These are phyloP conservation scores for Phytophthora macrochlamydospora DNA, from an alignment of 352 stramenopile species.

Conservation along the genomic window DNA sequence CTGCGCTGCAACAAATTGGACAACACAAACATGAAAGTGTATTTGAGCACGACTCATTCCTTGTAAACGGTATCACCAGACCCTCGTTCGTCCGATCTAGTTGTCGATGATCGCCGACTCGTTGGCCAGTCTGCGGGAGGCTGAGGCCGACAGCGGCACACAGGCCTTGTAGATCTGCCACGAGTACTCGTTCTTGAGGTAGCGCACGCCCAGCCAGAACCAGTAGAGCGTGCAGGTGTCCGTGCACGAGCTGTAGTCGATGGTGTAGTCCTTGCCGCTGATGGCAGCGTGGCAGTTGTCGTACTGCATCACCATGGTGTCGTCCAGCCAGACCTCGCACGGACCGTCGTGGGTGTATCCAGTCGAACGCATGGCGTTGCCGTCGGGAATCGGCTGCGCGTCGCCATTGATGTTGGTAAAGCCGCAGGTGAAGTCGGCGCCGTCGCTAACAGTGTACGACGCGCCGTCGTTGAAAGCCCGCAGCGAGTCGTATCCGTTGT, in stretches of 20 bases:
- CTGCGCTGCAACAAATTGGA: not conserved
- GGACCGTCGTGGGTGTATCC: conserved; percentile 58
- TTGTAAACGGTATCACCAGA: no score
- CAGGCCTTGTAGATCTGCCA: conserved; percentile 71
- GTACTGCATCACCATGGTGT: conserved; percentile 38
- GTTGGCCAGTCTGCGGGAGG: conserved; percentile 21
- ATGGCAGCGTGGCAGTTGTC: conserved; percentile 42
- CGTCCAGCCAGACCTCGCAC: conserved; percentile 53
- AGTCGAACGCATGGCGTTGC: conserved; percentile 37
- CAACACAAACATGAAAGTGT: not conserved
- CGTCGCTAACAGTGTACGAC: conserved; percentile 40
- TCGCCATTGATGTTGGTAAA: conserved; percentile 32
- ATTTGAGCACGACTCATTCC: no score
- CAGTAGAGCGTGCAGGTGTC: conserved; percentile 42
- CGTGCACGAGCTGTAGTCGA: conserved; percentile 47
- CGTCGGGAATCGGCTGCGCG: conserved; percentile 39
- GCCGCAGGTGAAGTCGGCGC: conserved; percentile 41
- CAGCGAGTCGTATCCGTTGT: conserved; percentile 47
- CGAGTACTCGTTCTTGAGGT: conserved; percentile 53
- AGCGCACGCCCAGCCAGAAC: conserved; percentile 51
- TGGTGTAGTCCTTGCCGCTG: conserved; percentile 38
- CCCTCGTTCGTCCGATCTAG: conserved; percentile 7
- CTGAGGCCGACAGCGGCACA: conserved; percentile 27
- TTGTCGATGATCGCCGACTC: conserved; percentile 26
- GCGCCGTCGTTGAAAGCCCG: conserved; percentile 46